Evolutionary conservation across 139 green algal species (phyloP), one percentile per base, ranked within the genome.

Genomic region (Ulvella scutata): DNA sequence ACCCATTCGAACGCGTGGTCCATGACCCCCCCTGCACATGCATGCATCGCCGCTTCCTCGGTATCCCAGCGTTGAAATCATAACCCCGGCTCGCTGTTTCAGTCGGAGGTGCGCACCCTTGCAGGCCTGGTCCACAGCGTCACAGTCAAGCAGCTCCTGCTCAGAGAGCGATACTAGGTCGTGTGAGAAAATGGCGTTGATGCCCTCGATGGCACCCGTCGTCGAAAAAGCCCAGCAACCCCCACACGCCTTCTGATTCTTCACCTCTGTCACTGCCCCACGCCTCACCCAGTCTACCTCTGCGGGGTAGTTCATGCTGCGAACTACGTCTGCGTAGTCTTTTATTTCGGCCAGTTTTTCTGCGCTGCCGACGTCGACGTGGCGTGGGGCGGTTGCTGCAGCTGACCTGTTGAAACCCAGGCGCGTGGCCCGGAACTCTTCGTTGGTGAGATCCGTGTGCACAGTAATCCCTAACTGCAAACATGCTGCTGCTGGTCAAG

Each of bases 141-240:
- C 89, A 80, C 93, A 98, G 78, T 98, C 93, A 0, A 98, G 80
- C 21, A 98, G 88, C 86, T 96, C 87, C 84, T 98, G 95, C 83
- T 99, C 94, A 20, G 82, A 92, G 7, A 99, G 84, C 0, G 85
- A 84, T 2, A 91, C 73, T 3, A 97, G 83, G 78, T 94, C 77
- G 23, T 87, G 88, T 21, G 86, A 97, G 23, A 84, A 77, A 59
- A 98, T 92, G 26, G 83, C 79, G 76, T 93, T 96, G 76, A 91
- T 85, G 51, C 95, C 95, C 83, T 99, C 94, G 3, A 99, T 82
- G 2, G 86, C 77, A 59, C 94, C 94, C 3, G 88, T 96, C 9
- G 94, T 92, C 10, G 88, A 92, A 78, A 98, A 98, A 2, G 94
- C 91, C 94, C 94, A 98, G 90, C 94, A 98, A 1, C 81, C 90